These are phyloP conservation scores for Bruguiera sexangula DNA, from an alignment of 345 rosid species.

Conservation along the genomic window DNA sequence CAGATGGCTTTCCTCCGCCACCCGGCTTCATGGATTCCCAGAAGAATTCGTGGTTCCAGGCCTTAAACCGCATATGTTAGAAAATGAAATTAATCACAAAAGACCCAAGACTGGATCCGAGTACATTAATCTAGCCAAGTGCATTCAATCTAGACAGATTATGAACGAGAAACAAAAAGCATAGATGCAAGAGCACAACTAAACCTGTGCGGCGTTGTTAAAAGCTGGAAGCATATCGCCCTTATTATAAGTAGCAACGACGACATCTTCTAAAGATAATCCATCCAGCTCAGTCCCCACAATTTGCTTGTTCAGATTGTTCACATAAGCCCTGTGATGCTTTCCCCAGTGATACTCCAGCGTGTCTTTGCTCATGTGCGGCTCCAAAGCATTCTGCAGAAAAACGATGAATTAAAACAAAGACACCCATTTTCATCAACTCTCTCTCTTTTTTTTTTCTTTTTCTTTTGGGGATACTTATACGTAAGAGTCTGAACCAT, in stretches of 20 bases:
- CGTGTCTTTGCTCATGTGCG: slow-evolving; percentile 75
- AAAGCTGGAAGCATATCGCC: slow-evolving; percentile 84
- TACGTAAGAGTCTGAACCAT: slow-evolving; percentile 27
- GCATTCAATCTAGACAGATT: not conserved
- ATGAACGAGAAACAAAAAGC: not conserved
- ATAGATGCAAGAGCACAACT: not conserved
- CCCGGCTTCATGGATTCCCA: slow-evolving; percentile 93
- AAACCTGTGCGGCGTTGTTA: slow-evolving; percentile 93
- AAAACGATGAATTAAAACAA: not conserved
- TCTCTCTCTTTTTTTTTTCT: not conserved
- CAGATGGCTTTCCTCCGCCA: slow-evolving; percentile 89
- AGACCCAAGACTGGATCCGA: too few species aligned
- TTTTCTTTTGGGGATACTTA: not conserved
- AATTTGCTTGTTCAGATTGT: slow-evolving; percentile 78
- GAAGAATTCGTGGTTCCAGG: slow-evolving; percentile 93
- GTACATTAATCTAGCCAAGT: too few species aligned
- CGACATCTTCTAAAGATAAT: slow-evolving; percentile 55
- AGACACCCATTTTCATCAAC: too few species aligned
- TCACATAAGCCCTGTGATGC: slow-evolving; percentile 83
- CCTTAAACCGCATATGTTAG: slow-evolving; percentile 34
- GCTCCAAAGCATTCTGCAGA: slow-evolving; percentile 76
- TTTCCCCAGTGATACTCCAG: slow-evolving; percentile 93
- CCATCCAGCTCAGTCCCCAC: slow-evolving; percentile 65
- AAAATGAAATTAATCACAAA: too few species aligned
- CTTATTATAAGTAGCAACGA: slow-evolving; percentile 56